phyloP scores from a whole-genome alignment of 179 eudicot species.

The Sideroxylon spinosum region DNA sequence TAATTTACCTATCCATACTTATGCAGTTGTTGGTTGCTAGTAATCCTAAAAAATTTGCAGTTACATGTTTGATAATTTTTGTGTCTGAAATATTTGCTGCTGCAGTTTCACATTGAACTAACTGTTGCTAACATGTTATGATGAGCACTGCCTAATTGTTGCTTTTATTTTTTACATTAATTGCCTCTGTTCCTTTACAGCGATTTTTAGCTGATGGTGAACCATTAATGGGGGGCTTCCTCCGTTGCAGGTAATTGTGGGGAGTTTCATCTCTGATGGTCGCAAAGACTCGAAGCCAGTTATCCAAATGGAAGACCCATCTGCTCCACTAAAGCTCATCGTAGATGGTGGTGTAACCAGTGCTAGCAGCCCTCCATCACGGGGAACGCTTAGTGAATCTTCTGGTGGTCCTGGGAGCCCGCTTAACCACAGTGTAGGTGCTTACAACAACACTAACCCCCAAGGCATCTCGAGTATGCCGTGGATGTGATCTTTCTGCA shows the following conservation, averaged over 20 bases:
- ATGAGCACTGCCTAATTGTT: no score
- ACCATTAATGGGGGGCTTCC: not conserved
- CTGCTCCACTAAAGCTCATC: conserved; percentile 34
- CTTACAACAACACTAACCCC: conserved; percentile 35
- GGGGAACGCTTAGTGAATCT: conserved; percentile 60
- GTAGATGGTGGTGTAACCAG: conserved; percentile 36
- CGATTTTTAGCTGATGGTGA: not conserved
- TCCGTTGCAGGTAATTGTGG: conserved; percentile 58
- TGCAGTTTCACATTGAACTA: no score
- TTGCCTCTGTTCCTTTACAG: not conserved
- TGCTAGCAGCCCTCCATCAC: conserved; percentile 61
- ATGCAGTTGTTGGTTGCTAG: no score
- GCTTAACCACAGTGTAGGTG: conserved; percentile 52
- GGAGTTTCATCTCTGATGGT: conserved; percentile 59
- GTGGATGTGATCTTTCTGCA: conserved; percentile 45
- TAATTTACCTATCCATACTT: no score
- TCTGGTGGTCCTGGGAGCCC: conserved; percentile 74
- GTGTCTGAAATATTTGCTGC: no score
- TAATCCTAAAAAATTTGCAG: no score
- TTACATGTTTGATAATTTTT: no score
- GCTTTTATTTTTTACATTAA: no score
- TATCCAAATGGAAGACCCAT: conserved; percentile 38
- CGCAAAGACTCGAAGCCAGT: conserved; percentile 34
- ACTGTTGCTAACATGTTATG: no score
- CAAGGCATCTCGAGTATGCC: conserved; percentile 46